Conservation (phyloP, 495 filamentous ascomycete species). For the Bathelium albidoporum region DNA sequence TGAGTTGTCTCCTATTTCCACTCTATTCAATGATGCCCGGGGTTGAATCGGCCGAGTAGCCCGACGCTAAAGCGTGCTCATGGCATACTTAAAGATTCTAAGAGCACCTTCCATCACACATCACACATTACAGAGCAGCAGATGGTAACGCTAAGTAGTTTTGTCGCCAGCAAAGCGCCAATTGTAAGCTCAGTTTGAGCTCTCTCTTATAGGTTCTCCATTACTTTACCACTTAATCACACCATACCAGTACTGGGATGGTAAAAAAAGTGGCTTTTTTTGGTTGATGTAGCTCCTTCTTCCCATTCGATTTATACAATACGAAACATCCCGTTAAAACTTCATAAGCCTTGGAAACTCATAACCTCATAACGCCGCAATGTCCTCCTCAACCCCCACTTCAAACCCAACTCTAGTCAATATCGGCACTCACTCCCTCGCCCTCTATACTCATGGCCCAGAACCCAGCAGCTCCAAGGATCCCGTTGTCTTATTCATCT, state of each 20-base stretch:
- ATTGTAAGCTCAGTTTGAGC: background rate
- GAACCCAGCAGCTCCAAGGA: constrained; percentile 17
- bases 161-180: background rate
- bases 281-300: background rate
- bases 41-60: too few relatives aligned
- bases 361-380: constrained; percentile 9
- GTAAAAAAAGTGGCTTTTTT: background rate
- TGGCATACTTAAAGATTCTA: too few relatives aligned
- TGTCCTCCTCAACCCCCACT: constrained; percentile 11
- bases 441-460: constrained; percentile 17
- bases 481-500: constrained; percentile 16
- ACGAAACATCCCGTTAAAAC: background rate
- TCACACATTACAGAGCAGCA: too few relatives aligned
- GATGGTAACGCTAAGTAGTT: background rate
- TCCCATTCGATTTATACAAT: background rate
- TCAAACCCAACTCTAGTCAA: constrained; percentile 11
- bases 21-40: too few relatives aligned
- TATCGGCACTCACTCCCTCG: constrained; percentile 18
- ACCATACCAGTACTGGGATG: background rate
- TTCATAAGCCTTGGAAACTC: constrained; percentile 2
- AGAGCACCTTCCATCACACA: too few relatives aligned
- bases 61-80: too few relatives aligned
- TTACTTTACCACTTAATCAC: background rate
- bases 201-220: background rate
- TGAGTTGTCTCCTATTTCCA: too few relatives aligned